Evolutionary conservation across 257 asterid genomes (phyloP).

Genomic region (Capsicum rhomboideum): DNA sequence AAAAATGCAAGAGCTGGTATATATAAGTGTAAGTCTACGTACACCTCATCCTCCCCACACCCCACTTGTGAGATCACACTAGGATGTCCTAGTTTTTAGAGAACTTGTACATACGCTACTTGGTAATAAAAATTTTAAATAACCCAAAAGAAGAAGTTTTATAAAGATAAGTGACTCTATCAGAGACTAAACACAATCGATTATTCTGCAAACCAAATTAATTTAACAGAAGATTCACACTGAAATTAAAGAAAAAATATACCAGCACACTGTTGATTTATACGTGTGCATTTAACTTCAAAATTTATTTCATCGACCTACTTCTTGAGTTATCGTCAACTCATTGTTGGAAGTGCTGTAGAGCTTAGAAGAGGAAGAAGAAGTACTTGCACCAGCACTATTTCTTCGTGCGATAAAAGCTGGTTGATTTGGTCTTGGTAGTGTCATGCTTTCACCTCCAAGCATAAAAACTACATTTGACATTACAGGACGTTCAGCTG

Average conservation of each 20-base stretch:
- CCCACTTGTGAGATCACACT: too few species aligned
- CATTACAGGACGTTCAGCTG: conserved; percentile 26
- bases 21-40: too few species aligned
- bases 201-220: not conserved
- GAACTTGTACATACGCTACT: not conserved
- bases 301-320: not conserved
- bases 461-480: conserved; percentile 17
- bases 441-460: conserved; percentile 5
- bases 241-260: not conserved
- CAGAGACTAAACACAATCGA: not conserved
- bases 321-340: conserved; percentile 1
- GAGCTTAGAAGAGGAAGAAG: not conserved
- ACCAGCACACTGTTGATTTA: not conserved
- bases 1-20: too few species aligned
- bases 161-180: too few species aligned
- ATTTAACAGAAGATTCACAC: not conserved
- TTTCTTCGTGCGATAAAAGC: conserved; percentile 5
- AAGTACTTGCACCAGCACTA: not conserved
- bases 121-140: not conserved
- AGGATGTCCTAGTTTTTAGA: too few species aligned
- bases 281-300: not conserved
- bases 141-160: not conserved
- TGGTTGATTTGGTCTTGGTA: conserved; percentile 20
- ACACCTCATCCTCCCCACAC: too few species aligned
- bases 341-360: not conserved